Conservation (phyloP, 2,329 filamentous ascomycete species). For the Aspergillus quadrilineatus region DNA sequence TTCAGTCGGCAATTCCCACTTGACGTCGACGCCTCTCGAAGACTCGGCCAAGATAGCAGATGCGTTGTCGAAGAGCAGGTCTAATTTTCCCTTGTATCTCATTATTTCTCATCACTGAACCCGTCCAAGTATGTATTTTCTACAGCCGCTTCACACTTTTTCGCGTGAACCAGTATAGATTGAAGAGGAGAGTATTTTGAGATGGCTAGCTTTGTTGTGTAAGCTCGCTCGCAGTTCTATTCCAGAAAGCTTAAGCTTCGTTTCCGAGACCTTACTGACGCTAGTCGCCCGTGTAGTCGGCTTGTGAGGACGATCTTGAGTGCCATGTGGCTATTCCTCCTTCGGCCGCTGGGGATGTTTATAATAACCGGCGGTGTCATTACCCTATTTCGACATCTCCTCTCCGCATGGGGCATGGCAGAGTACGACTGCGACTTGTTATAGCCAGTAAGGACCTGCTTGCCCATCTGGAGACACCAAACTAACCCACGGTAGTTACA, state of each 20-base stretch:
- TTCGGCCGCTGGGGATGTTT: slow-evolving; percentile 1
- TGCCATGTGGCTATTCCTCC: background rate
- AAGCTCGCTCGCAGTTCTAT: background rate
- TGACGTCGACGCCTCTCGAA: background rate
- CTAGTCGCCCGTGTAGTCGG: background rate
- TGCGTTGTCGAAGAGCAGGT: no score
- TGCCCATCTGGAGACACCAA: background rate
- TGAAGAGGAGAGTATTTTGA: background rate
- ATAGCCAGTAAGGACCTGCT: background rate
- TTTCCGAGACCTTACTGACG: background rate
- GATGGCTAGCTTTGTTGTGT: background rate
- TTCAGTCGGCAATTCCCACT: background rate
- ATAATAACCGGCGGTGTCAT: slow-evolving; percentile 1
- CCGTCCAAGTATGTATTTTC: no score
- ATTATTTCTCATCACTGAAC: no score
- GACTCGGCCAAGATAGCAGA: background rate
- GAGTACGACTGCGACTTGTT: background rate
- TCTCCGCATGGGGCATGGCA: background rate
- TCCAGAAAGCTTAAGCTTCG: background rate
- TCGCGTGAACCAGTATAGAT: no score
- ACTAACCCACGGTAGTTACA: background rate
- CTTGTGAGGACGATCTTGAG: background rate
- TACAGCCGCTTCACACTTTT: no score
- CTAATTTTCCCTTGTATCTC: no score
- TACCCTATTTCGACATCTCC: slow-evolving; percentile 1